Evolutionary conservation across 2,329 filamentous ascomycete genomes (phyloP), one percentile per base, ranked within the genome.

Genomic region (Aureobasidium musti): DNA sequence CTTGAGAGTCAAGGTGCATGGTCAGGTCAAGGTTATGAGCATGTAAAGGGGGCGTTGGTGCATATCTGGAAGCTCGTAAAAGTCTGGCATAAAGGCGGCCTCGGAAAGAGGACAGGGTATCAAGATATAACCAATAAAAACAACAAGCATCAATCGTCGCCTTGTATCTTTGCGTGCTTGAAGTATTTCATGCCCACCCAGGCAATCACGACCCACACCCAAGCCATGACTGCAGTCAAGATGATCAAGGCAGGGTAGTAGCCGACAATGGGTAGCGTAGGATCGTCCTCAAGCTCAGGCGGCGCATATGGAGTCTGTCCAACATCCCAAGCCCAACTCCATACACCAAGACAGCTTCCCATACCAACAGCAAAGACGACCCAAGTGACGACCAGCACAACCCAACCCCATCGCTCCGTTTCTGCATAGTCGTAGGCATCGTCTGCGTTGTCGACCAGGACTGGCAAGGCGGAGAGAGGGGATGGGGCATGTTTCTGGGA

Each of bases 141-240:
- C n/a, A 33, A 47, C 26, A 59, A n/a, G n/a, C 49, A 57, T 45
- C 37, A 59, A 45, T 66, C 64, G 23, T 86, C 85, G 23, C 83
- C 84, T 53, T 83, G 91, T 74, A 98, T 96, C 81, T 97, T 97
- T 39, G 95, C 94, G 82, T 99, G 95, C 72, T 93, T 88, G 76
- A 99, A 99, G 78, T 98, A 98, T 77, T 99, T 99, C 94, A 99
- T 98, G 28, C 95, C 95, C 57, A 98, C 89, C 95, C 95, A 99
- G 13, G 96, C 95, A 67, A 96, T 89, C 14, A 97, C 87, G 21
- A 98, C 95, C 95, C 95, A 99, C 6, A 98, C 92, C 95, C 95
- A 99, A 21, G 93, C 92, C 91, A 99, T 97, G 33, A 99, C 91
- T 56, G 89, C 89, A 3, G 94, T 97, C 71, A 98, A 81, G 67